These are phyloP conservation scores for Coemansia sp. DNA, from an alignment of 192 early-diverging fungal genomes.

Conservation along the genomic window DNA sequence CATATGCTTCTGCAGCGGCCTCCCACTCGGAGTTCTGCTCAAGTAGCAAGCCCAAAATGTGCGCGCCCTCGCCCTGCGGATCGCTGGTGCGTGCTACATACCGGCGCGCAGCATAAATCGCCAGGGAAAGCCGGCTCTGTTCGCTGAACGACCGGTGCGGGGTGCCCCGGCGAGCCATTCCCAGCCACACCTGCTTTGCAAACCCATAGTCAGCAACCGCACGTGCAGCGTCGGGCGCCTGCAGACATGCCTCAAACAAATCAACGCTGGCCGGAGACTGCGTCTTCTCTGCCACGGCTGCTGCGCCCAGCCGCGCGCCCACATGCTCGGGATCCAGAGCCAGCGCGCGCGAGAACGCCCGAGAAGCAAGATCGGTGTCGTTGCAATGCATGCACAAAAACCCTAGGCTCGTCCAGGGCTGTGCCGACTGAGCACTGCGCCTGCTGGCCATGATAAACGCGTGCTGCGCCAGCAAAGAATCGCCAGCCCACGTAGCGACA, in stretches of 20 bases:
- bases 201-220: slow-evolving; percentile 68
- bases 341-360: slow-evolving; percentile 71
- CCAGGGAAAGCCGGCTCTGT: slow-evolving; percentile 31
- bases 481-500: slow-evolving; percentile 45
- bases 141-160: slow-evolving; percentile 6
- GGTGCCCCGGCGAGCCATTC: slow-evolving; percentile 5
- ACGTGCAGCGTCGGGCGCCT: slow-evolving; percentile 61
- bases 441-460: slow-evolving; percentile 80
- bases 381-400: slow-evolving; percentile 67
- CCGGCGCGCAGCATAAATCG: slow-evolving; percentile 37
- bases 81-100: slow-evolving; percentile 35
- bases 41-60: slow-evolving; percentile 69
- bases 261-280: slow-evolving; percentile 59
- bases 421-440: slow-evolving; percentile 54
- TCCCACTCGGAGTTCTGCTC: slow-evolving; percentile 73
- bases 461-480: slow-evolving; percentile 74
- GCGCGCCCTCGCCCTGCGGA: slow-evolving; percentile 17
- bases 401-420: slow-evolving; percentile 81
- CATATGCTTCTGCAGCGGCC: slow-evolving; percentile 67
- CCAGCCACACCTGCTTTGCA: slow-evolving; percentile 47
- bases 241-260: slow-evolving; percentile 78
- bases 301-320: slow-evolving; percentile 85
- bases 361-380: slow-evolving; percentile 74
- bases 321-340: slow-evolving; percentile 76
- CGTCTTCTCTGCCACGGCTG: slow-evolving; percentile 65